A percentile compares a stretch with the other conserved stretches of the same genome.
Conservation (phyloP, 2,329 filamentous ascomycete species). For the Aureobasidium sp. region DNA sequence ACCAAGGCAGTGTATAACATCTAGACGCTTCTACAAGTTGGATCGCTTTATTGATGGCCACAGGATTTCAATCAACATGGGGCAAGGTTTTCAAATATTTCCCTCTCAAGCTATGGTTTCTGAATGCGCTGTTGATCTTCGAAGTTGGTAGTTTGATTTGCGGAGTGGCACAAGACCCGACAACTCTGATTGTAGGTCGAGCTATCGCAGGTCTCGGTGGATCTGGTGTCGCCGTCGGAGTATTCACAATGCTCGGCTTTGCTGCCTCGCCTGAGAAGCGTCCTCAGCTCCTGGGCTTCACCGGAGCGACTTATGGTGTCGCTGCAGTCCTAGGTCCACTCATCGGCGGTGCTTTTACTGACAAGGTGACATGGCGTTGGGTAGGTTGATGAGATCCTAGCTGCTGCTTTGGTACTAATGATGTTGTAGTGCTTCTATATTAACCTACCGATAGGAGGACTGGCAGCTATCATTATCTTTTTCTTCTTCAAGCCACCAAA, state of each 20-base stretch:
- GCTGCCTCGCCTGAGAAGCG: constrained; percentile 40
- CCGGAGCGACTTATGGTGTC: constrained; percentile 40
- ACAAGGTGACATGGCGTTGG: constrained; percentile 41
- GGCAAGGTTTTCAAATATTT: constrained; percentile 22
- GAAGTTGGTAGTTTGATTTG: constrained; percentile 48
- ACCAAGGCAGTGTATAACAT: neutral
- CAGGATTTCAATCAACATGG: constrained; percentile 6
- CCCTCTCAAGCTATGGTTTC: constrained; percentile 28
- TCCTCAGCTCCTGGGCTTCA: constrained; percentile 43
- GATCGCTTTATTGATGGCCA: neutral
- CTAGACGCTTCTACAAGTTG: neutral
- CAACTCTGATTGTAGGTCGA: constrained; percentile 45
- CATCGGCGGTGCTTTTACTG: constrained; percentile 34
- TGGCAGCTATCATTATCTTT: constrained; percentile 21
- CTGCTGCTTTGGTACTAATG: constrained; percentile 21
- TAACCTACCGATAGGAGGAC: constrained; percentile 45
- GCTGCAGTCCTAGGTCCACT: constrained; percentile 43
- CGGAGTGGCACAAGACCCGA: constrained; percentile 44
- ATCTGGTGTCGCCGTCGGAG: constrained; percentile 42
- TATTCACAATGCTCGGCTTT: constrained; percentile 41
- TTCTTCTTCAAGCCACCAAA: constrained; percentile 29
- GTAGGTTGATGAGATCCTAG: constrained; percentile 18
- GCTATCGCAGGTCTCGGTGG: constrained; percentile 46
- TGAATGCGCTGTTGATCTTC: constrained; percentile 40
- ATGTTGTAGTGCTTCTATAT: constrained; percentile 40